These are phyloP conservation scores for Cladosporium sp. DNA, from an alignment of 2,329 filamentous ascomycete species.

Conservation along the genomic window DNA sequence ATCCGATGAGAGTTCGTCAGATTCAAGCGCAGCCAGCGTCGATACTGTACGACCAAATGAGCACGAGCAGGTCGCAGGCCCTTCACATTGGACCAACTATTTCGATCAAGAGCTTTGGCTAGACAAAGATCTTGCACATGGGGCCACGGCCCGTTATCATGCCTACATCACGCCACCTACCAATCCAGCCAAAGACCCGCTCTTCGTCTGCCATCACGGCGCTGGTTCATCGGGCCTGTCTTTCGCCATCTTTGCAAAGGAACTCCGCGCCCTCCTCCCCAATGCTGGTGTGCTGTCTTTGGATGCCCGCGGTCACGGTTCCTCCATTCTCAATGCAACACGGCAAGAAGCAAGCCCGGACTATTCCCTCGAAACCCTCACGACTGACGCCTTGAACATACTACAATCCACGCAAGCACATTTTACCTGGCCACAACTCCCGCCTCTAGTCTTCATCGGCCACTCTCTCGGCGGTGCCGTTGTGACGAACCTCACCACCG, in stretches of 20 bases:
- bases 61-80: conserved; percentile 45
- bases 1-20: conserved; percentile 53
- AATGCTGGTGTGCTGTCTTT: conserved; percentile 75
- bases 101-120: conserved; percentile 84
- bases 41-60: conserved; percentile 30
- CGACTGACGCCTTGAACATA: conserved; percentile 64
- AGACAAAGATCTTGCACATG: conserved; percentile 38
- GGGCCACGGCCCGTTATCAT: conserved; percentile 60
- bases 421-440: conserved; percentile 68
- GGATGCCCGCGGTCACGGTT: conserved; percentile 83
- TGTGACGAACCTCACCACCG: conserved; percentile 71
- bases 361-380: conserved; percentile 66
- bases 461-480: conserved; percentile 92
- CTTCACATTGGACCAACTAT: conserved; percentile 80
- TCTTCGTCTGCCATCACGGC: conserved; percentile 93
- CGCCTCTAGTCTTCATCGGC: conserved; percentile 74
- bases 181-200: conserved; percentile 56
- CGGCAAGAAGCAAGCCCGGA: conserved; percentile 46
- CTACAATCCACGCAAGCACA: conserved; percentile 58
- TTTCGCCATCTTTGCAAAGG: conserved; percentile 73
- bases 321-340: conserved; percentile 47
- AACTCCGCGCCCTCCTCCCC: conserved; percentile 71
- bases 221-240: conserved; percentile 89
- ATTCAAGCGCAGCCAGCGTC: conserved; percentile 82
- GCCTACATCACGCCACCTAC: conserved; percentile 77